Evolutionary conservation across 805 yeast species (phyloP).

Genomic region (Wickerhamomyces tratensis): DNA sequence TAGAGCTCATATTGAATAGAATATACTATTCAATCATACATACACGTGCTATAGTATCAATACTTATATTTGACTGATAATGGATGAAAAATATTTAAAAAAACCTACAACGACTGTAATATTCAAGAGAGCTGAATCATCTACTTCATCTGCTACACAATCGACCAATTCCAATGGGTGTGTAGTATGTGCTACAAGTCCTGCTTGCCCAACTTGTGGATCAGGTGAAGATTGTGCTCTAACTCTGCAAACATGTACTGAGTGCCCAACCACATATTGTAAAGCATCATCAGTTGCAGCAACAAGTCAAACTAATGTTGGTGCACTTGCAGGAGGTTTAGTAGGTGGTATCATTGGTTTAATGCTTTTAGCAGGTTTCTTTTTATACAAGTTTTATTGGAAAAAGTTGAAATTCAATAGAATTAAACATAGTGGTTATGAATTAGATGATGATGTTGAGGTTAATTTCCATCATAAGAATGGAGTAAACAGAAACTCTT

Average conservation of each 20-base stretch:
- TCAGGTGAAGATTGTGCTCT: slow-evolving; percentile 42
- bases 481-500: slow-evolving; percentile 12
- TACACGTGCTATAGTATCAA: no score
- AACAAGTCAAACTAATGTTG: slow-evolving; percentile 22
- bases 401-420: slow-evolving; percentile 22
- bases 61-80: no score
- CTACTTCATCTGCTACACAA: slow-evolving; percentile 4
- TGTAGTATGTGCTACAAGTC: slow-evolving; percentile 29
- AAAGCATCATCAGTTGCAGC: slow-evolving; percentile 14
- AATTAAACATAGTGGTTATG: slow-evolving; percentile 18
- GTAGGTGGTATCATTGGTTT: slow-evolving; percentile 49
- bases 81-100: no score
- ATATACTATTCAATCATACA: no score
- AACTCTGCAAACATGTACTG: slow-evolving; percentile 44
- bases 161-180: slow-evolving; percentile 22
- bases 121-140: no score
- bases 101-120: no score
- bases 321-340: slow-evolving; percentile 68
- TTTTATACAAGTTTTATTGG: slow-evolving; percentile 34
- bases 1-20: no score
- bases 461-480: slow-evolving; percentile 15
- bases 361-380: slow-evolving; percentile 27
- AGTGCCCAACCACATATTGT: slow-evolving; percentile 51
- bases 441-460: slow-evolving; percentile 19
- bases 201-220: slow-evolving; percentile 46